Percentiles rank a stretch among this genome's conserved stretches.
Conservation (phyloP, 2,329 filamentous ascomycete species). For the Cordyceps cicadae region DNA sequence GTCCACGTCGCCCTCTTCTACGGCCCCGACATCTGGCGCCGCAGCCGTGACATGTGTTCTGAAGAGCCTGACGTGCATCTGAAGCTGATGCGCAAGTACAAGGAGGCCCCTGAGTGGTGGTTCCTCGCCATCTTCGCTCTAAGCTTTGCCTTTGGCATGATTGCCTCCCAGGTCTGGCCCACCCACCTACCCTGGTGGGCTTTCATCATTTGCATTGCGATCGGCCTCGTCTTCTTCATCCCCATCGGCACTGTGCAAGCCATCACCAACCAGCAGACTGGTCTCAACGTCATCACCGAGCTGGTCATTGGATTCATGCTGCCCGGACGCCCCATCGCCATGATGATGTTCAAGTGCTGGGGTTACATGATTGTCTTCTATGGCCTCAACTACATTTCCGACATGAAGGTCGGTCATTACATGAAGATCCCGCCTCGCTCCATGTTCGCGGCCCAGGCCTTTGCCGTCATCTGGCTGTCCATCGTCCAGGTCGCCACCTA, state of each 20-base stretch:
- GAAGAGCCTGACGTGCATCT: slow-evolving; percentile 44
- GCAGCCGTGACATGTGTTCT: slow-evolving; percentile 23
- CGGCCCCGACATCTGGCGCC: slow-evolving; percentile 36
- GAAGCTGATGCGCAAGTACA: slow-evolving; percentile 32
- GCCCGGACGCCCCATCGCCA: slow-evolving; percentile 38
- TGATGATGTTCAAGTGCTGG: slow-evolving; percentile 42
- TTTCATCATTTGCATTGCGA: slow-evolving; percentile 31
- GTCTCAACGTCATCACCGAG: slow-evolving; percentile 41
- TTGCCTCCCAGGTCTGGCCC: slow-evolving; percentile 26
- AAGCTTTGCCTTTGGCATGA: slow-evolving; percentile 42
- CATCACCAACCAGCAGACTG: slow-evolving; percentile 41
- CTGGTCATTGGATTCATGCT: slow-evolving; percentile 42
- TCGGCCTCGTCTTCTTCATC: slow-evolving; percentile 33
- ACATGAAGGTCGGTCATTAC: slow-evolving; percentile 45
- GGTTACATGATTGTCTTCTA: slow-evolving; percentile 39
- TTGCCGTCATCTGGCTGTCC: slow-evolving; percentile 32
- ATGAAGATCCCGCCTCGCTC: slow-evolving; percentile 45
- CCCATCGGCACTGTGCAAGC: slow-evolving; percentile 39
- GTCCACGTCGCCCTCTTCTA: slow-evolving; percentile 45
- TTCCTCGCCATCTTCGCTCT: slow-evolving; percentile 37
- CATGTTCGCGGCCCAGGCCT: slow-evolving; percentile 38
- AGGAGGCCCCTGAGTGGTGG: slow-evolving; percentile 40
- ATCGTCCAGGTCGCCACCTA: slow-evolving; percentile 30
- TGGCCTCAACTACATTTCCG: slow-evolving; percentile 37
- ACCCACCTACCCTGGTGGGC: slow-evolving; percentile 38